Evolutionary conservation across 805 yeast species (phyloP).

Genomic region (Yamadazyma takamatsuzukensis): DNA sequence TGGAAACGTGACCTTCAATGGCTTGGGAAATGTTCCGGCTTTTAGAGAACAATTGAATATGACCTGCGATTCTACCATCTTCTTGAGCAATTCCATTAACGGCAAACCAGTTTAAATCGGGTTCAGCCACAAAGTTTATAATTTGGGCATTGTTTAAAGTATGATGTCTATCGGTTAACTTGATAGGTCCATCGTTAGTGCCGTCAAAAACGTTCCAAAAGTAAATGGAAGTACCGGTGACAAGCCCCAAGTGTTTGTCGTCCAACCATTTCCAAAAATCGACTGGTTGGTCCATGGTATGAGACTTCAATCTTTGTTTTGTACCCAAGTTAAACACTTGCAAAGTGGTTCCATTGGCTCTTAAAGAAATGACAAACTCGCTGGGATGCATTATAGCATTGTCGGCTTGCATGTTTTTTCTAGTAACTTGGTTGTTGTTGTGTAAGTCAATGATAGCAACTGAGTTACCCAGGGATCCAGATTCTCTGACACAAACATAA

Average conservation of each 20-base stretch:
- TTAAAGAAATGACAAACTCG: constrained; percentile 83
- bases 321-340: constrained; percentile 88
- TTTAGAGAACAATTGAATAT: constrained; percentile 86
- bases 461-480: constrained; percentile 62
- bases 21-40: constrained; percentile 92
- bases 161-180: constrained; percentile 80
- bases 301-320: constrained; percentile 85
- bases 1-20: constrained; percentile 96
- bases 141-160: constrained; percentile 78
- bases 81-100: constrained; percentile 93
- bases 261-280: constrained; percentile 94
- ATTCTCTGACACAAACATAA: constrained; percentile 79
- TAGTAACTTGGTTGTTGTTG: constrained; percentile 72
- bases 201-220: constrained; percentile 84
- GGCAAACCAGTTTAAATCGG: constrained; percentile 86
- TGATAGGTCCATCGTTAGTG: constrained; percentile 71
- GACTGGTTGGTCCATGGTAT: constrained; percentile 82
- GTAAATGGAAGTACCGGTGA: constrained; percentile 72
- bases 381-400: constrained; percentile 94
- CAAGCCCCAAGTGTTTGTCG: constrained; percentile 70
- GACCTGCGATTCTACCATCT: constrained; percentile 92
- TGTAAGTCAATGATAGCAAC: constrained; percentile 89
- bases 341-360: constrained; percentile 94
- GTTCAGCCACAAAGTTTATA: constrained; percentile 83
- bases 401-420: constrained; percentile 96